Conservation (phyloP, 2,329 filamentous ascomycete species). For the Phialophora macrospora region DNA sequence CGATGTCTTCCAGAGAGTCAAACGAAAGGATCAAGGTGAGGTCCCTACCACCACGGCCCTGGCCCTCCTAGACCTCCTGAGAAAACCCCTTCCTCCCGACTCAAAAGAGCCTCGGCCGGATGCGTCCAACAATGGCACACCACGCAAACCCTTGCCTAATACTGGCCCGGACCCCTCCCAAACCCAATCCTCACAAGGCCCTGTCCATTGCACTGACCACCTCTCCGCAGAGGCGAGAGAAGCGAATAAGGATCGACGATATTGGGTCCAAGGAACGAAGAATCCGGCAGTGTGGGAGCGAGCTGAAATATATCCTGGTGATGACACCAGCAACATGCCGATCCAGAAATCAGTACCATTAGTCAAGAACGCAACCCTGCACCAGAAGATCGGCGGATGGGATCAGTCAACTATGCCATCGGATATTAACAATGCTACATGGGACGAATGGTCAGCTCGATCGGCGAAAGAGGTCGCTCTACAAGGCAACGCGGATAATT, state of each 20-base stretch:
- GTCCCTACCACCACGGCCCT: slow-evolving; percentile 16
- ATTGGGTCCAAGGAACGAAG: background rate
- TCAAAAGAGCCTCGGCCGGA: background rate
- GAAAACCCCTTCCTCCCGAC: slow-evolving; percentile 10
- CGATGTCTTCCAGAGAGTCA: slow-evolving; percentile 17
- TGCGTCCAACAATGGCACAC: background rate
- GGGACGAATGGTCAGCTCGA: background rate
- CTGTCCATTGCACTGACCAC: background rate
- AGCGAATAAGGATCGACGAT: background rate
- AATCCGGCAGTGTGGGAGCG: background rate
- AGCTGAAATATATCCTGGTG: background rate
- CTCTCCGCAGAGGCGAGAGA: background rate
- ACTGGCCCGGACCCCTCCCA: background rate
- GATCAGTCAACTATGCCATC: background rate
- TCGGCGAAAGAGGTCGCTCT: background rate
- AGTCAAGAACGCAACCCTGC: background rate
- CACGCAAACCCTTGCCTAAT: background rate
- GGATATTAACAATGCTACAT: background rate
- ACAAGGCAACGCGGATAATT: background rate
- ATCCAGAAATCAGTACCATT: background rate
- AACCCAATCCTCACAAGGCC: background rate
- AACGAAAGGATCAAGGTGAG: slow-evolving; percentile 20
- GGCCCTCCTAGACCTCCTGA: slow-evolving; percentile 16
- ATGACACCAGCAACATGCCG: background rate
- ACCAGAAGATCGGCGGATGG: background rate